These are phyloP conservation scores for Cryptococcus wingfieldii DNA, from an alignment of 1,284 basidiomycete species.

Conservation along the genomic window DNA sequence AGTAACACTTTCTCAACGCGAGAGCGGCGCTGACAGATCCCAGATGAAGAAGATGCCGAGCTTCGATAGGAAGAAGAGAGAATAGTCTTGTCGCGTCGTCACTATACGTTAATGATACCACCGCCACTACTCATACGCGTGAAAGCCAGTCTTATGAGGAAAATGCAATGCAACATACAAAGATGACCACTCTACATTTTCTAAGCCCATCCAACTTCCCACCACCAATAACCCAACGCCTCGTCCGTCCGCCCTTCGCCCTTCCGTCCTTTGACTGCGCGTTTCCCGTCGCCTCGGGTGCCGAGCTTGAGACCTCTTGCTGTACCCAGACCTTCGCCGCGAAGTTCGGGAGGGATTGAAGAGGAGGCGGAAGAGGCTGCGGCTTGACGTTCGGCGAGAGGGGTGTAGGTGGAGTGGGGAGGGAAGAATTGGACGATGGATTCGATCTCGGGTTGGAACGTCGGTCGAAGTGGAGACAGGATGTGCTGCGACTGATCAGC, in stretches of 20 bases:
- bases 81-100: too few species aligned
- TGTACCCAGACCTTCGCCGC: constrained; percentile 34
- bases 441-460: constrained; percentile 47
- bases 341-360: constrained; percentile 7
- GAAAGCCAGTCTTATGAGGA: too few species aligned
- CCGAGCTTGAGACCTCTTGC: constrained; percentile 30
- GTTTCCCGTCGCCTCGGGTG: constrained; percentile 35
- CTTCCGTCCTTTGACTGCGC: constrained; percentile 34
- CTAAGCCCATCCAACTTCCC: constrained; percentile 48
- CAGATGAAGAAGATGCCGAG: too few species aligned
- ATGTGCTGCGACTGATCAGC: constrained; percentile 33
- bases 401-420: constrained; percentile 25
- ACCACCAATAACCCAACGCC: constrained; percentile 48
- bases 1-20: too few species aligned
- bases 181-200: too few species aligned
- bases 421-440: constrained; percentile 44
- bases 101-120: too few species aligned
- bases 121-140: too few species aligned
- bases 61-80: too few species aligned
- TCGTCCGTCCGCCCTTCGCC: constrained; percentile 48
- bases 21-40: too few species aligned
- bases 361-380: constrained; percentile 6
- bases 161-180: too few species aligned
- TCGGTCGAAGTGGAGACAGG: constrained; percentile 46
- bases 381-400: constrained; percentile 19